Conservation (phyloP, 1,284 basidiomycete species). For the Rhodotorula glutinis region DNA sequence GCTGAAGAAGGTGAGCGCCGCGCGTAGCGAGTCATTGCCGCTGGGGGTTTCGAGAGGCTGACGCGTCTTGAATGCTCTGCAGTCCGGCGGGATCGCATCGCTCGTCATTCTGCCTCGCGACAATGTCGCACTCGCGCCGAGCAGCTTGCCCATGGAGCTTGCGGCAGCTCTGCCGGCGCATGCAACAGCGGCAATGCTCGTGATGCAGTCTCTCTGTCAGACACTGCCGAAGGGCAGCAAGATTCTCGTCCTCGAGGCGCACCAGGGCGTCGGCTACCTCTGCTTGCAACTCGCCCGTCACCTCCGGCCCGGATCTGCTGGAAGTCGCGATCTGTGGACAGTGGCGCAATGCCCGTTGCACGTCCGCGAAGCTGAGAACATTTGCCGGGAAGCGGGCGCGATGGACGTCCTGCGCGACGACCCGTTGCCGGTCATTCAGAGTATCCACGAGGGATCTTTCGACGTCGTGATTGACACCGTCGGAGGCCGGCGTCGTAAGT, state of each 20-base stretch:
- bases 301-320: slow-evolving; percentile 35
- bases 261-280: slow-evolving; percentile 50
- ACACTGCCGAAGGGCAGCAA: slow-evolving; percentile 47
- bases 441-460: slow-evolving; percentile 50
- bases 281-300: slow-evolving; percentile 49
- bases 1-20: slow-evolving; percentile 42
- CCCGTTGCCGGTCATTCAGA: slow-evolving; percentile 49
- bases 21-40: too few species aligned
- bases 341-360: slow-evolving; percentile 49
- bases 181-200: slow-evolving; percentile 49
- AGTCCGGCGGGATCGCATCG: slow-evolving; percentile 50
- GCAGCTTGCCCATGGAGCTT: slow-evolving; percentile 48
- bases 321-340: slow-evolving; percentile 46
- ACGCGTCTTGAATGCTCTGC: neutral
- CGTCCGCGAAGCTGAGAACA: slow-evolving; percentile 46
- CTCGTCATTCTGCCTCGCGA: slow-evolving; percentile 47
- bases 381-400: slow-evolving; percentile 49
- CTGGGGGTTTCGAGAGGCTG: neutral
- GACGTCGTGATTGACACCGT: slow-evolving; percentile 46
- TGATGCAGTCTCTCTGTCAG: slow-evolving; percentile 48
- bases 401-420: slow-evolving; percentile 50
- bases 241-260: slow-evolving; percentile 51
- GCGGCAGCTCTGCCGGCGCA: slow-evolving; percentile 50
- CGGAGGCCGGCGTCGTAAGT: slow-evolving; percentile 34
- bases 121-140: slow-evolving; percentile 48